Evolutionary conservation across 2,329 filamentous ascomycete genomes (phyloP).

Genomic region (Colletotrichum godetiae): DNA sequence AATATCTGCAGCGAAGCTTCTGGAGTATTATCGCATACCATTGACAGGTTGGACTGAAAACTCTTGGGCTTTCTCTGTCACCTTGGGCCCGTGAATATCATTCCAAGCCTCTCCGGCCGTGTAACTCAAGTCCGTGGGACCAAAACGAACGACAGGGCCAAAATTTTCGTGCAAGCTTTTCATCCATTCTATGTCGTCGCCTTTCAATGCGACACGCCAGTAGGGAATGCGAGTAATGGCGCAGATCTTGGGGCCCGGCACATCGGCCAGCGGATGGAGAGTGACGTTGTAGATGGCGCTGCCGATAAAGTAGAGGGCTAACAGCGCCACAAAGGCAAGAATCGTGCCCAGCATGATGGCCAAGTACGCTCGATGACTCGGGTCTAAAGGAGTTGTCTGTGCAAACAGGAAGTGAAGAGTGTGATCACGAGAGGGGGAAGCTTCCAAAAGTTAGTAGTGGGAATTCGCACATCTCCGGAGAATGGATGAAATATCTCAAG

Average conservation of each 20-base stretch:
- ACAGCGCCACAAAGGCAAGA: not conserved
- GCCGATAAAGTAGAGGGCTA: constrained; percentile 17
- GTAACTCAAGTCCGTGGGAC: constrained; percentile 40
- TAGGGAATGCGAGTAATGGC: constrained; percentile 40
- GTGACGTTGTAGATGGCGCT: constrained; percentile 38
- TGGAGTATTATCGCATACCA: constrained; percentile 10
- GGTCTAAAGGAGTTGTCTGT: not conserved
- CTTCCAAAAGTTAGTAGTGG: not conserved
- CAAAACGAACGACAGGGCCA: constrained; percentile 38
- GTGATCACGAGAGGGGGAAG: not conserved
- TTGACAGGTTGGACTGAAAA: constrained; percentile 37
- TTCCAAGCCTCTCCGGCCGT: constrained; percentile 38
- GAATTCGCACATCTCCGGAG: not conserved
- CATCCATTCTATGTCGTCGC: constrained; percentile 39
- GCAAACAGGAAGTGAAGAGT: not conserved
- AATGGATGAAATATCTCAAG: not conserved
- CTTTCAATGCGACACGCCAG: constrained; percentile 37
- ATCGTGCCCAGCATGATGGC: constrained; percentile 1
- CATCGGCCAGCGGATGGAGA: constrained; percentile 39
- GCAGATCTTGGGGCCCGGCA: constrained; percentile 37
- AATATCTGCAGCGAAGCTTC: no score
- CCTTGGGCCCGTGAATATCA: constrained; percentile 36
- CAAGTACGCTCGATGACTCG: not conserved
- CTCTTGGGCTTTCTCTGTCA: constrained; percentile 33
- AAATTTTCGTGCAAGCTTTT: constrained; percentile 38